Evolutionary conservation across 352 stramenopile genomes (phyloP).

Genomic region (Plasmopara muralis): DNA sequence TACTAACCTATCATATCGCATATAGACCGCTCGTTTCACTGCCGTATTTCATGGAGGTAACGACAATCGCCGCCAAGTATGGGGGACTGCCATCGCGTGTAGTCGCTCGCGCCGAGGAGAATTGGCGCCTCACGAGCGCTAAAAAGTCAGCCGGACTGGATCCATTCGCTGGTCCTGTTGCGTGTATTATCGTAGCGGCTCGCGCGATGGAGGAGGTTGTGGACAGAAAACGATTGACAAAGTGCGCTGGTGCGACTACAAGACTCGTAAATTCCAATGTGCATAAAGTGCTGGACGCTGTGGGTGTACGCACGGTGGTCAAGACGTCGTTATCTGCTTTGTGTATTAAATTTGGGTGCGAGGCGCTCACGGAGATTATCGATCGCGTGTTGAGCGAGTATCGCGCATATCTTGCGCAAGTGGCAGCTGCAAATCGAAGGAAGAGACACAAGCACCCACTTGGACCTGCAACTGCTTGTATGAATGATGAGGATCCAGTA

Average conservation of each 20-base stretch:
- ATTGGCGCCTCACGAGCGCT: slow-evolving; percentile 40
- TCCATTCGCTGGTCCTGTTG: slow-evolving; percentile 41
- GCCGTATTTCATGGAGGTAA: slow-evolving; percentile 39
- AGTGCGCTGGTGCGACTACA: slow-evolving; percentile 33
- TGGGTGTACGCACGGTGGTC: slow-evolving; percentile 39
- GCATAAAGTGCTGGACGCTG: slow-evolving; percentile 44
- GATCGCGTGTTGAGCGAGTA: slow-evolving; percentile 54
- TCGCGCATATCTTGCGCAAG: slow-evolving; percentile 15
- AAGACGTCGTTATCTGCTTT: slow-evolving; percentile 44
- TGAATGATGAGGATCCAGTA: slow-evolving; percentile 41
- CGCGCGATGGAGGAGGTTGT: slow-evolving; percentile 42
- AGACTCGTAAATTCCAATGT: slow-evolving; percentile 41
- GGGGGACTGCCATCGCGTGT: slow-evolving; percentile 49
- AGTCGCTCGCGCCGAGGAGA: slow-evolving; percentile 43
- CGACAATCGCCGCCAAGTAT: slow-evolving; percentile 36
- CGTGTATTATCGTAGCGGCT: slow-evolving; percentile 57
- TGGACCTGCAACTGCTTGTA: slow-evolving; percentile 12
- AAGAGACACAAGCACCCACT: slow-evolving; percentile 18
- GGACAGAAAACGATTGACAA: slow-evolving; percentile 36
- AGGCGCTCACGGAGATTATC: slow-evolving; percentile 55
- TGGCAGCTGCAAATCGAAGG: slow-evolving; percentile 13
- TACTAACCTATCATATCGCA: slow-evolving; percentile 4
- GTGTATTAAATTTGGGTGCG: slow-evolving; percentile 70
- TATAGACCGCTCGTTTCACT: slow-evolving; percentile 3
- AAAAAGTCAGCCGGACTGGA: slow-evolving; percentile 34